Evolutionary conservation across 768 basidiomycete genomes (phyloP), one percentile per base, ranked within the genome.

Genomic region (Gloeophyllum trabeum): DNA sequence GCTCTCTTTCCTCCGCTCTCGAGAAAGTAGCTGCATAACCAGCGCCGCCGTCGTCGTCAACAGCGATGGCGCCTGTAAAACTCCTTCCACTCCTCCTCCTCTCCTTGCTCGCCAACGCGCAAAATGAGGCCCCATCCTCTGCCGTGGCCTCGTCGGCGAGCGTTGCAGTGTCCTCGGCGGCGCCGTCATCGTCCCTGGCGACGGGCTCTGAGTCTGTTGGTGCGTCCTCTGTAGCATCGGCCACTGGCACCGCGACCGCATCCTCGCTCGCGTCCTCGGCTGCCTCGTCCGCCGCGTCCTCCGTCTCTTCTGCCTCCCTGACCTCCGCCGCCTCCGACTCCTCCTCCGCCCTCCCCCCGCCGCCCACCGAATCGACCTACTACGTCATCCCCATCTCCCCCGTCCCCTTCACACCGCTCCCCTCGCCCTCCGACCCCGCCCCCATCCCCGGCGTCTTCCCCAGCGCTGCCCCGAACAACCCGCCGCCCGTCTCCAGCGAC

Each of bases 291-390:
- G 20, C 39, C 7, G 42, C 41, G 16, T 34, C 44, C 5, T 44
- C 47, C 5, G 49, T 42, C 30, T 35, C 46, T 46, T 57, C 59
- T n/a, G 42, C 40, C 7, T 46, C 59, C 32, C 61, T 58, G 19
- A 39, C 67, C 24, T 67, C 71, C 12, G 62, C 69, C 38, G 57
- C 64, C 16, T 48, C 56, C 0, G 64, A 66, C 41, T 48, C 67
- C 1, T 81, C 83, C 64, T 59, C 68, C 10, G 70, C 79, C 3
- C 81, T 72, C 64, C 78, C 81, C 1, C 65, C 72, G 12, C 44
- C 41, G 16, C 35, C 44, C 5, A 46, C 47, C 5, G 49, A 44
- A 30, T 35, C 46, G 46, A 57, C 59, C 14, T 43, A 40, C 7
- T 46, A 59, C 32, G 62, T 58, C 20, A 39, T 67, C 24, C 67